These are phyloP conservation scores for Curvularia sp. DNA, from an alignment of 2,329 filamentous ascomycete genomes.

Conservation along the genomic window DNA sequence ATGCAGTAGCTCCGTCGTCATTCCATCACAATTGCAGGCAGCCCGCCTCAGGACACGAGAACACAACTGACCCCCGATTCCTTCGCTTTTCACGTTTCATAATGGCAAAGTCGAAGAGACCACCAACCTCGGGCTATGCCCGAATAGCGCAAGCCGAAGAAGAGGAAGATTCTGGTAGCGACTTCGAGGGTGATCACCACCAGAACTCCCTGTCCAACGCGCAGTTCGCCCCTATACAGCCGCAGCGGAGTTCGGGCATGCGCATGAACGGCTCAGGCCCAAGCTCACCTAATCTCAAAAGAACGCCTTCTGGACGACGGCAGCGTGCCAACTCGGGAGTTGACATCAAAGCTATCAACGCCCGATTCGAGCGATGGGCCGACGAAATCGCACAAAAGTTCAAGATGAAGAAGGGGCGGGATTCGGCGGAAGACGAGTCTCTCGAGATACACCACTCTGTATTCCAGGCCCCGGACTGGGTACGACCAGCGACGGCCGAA, in stretches of 20 bases:
- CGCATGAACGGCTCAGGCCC: constrained; percentile 48
- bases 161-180: constrained; percentile 54
- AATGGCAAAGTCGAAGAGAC: constrained; percentile 49
- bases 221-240: constrained; percentile 59
- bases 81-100: constrained; percentile 5
- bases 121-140: constrained; percentile 59
- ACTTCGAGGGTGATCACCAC: constrained; percentile 51
- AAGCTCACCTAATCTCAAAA: constrained; percentile 43
- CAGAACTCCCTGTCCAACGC: constrained; percentile 48
- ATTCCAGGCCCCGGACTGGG: constrained; percentile 89
- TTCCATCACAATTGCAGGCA: constrained; percentile 30
- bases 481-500: constrained; percentile 80
- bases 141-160: constrained; percentile 62
- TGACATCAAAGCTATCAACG: constrained; percentile 98
- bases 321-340: constrained; percentile 83
- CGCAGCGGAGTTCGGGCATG: constrained; percentile 55
- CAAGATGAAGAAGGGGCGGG: constrained; percentile 81
- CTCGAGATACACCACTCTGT: constrained; percentile 97
- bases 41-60: constrained; percentile 17
- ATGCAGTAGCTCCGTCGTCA: constrained; percentile 37
- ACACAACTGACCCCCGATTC: constrained; percentile 14
- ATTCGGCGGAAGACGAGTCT: constrained; percentile 76
- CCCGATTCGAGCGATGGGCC: constrained; percentile 91
- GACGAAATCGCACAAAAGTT: constrained; percentile 98
- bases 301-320: constrained; percentile 51